A percentile compares a stretch with the other conserved stretches of the same genome.
Evolutionary conservation across 2,329 filamentous ascomycete genomes (phyloP).

Genomic region (Aspergillus caelatus): DNA sequence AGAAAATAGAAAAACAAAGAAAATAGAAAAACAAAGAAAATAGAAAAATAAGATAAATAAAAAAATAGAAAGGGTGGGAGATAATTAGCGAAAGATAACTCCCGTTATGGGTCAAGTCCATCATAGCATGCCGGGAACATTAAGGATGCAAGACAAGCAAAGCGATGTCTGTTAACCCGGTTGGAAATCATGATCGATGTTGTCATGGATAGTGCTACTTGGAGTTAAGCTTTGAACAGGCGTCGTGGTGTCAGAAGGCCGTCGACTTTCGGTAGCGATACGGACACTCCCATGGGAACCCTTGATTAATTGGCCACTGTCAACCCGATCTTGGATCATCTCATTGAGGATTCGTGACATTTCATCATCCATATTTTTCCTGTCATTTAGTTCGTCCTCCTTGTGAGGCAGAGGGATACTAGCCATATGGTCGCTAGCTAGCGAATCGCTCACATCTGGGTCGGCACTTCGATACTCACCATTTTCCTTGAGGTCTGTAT

Average conservation of each 20-base stretch:
- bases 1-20: constrained; percentile 18
- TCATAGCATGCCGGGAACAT: background rate
- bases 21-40: constrained; percentile 11
- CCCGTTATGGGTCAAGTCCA: background rate
- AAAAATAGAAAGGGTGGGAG: constrained; percentile 1
- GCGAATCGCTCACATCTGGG: constrained; percentile 28
- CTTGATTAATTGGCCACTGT: constrained; percentile 71
- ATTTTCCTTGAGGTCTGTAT: constrained; percentile 37
- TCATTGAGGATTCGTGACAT: constrained; percentile 93
- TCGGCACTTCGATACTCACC: constrained; percentile 31
- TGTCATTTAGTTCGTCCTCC: constrained; percentile 44
- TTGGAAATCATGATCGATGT: constrained; percentile 10
- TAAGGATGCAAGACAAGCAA: background rate
- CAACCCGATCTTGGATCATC: constrained; percentile 90
- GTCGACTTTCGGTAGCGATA: constrained; percentile 50
- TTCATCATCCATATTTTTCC: constrained; percentile 82
- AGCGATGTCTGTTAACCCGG: background rate
- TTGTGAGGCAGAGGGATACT: constrained; percentile 36
- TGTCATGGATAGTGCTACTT: constrained; percentile 20
- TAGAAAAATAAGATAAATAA: background rate
- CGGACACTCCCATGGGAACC: constrained; percentile 69
- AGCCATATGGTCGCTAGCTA: constrained; percentile 27
- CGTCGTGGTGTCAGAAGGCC: constrained; percentile 32
- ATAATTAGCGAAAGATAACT: background rate
- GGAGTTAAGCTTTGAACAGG: constrained; percentile 30